A percentile compares a stretch with the other conserved stretches of the same genome.
Conservation (phyloP, 371 early-diverging fungal genomes). For the Catenaria anguillulae region DNA sequence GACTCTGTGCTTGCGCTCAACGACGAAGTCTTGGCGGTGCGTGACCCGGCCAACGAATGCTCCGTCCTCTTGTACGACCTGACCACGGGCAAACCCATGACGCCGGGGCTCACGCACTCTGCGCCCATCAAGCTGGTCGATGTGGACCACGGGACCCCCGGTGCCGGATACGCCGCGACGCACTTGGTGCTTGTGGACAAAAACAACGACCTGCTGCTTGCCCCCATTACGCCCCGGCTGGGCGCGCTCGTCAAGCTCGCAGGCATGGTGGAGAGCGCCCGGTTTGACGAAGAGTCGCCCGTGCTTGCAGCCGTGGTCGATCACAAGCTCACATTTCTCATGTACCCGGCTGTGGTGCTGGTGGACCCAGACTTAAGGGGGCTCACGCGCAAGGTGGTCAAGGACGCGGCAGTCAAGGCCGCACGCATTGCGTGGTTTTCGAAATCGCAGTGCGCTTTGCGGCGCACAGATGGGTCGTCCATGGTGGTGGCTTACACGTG, state of each 20-base stretch:
- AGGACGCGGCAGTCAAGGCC: constrained; percentile 17
- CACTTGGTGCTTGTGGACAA: constrained; percentile 33
- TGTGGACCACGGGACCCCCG: constrained; percentile 25
- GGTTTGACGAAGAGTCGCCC: constrained; percentile 33
- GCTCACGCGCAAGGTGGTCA: constrained; percentile 21
- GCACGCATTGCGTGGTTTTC: constrained; percentile 25
- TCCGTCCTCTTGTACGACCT: constrained; percentile 31
- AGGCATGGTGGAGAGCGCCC: constrained; percentile 33
- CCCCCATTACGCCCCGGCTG: constrained; percentile 17
- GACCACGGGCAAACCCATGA: constrained; percentile 20
- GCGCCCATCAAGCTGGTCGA: constrained; percentile 23
- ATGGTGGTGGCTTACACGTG: constrained; percentile 27
- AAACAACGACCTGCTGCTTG: constrained; percentile 31
- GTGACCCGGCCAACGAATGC: constrained; percentile 20
- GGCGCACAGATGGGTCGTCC: constrained; percentile 30
- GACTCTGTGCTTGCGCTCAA: neutral
- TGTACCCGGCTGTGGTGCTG: constrained; percentile 33
- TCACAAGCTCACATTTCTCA: constrained; percentile 29
- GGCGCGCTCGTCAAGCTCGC: constrained; percentile 23
- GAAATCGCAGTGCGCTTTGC: constrained; percentile 28
- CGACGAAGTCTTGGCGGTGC: neutral
- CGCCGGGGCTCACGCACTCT: constrained; percentile 22
- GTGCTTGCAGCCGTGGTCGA: constrained; percentile 28
- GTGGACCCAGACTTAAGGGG: constrained; percentile 33
- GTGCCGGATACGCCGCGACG: constrained; percentile 16